phyloP scores from a whole-genome alignment of 345 rosid species.

The Hibiscus mutabilis region DNA sequence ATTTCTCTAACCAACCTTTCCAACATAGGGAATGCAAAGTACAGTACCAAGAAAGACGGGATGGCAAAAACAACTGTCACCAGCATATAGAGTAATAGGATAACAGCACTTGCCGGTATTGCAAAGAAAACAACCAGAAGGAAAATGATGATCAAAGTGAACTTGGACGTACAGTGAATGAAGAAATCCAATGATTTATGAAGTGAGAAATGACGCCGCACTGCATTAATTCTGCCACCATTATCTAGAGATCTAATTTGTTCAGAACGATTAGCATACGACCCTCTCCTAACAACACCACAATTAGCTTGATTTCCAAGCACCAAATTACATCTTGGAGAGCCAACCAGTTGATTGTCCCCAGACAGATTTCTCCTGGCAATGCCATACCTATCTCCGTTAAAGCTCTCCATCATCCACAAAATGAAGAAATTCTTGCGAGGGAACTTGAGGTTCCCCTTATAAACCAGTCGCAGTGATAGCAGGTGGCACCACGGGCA shows the following conservation, averaged over 20 bases:
- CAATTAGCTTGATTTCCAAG: slow-evolving; percentile 23
- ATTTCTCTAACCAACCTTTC: slow-evolving; percentile 61
- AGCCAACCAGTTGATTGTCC: slow-evolving; percentile 22
- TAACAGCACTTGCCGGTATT: slow-evolving; percentile 50
- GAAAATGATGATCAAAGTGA: slow-evolving; percentile 45
- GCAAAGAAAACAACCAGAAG: slow-evolving; percentile 42
- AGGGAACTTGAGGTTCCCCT: slow-evolving; percentile 48
- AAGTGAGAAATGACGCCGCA: slow-evolving; percentile 31
- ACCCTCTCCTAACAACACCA: slow-evolving; percentile 14
- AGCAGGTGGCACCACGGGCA: slow-evolving; percentile 63
- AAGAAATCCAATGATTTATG: slow-evolving; percentile 49
- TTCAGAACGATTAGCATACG: slow-evolving; percentile 14
- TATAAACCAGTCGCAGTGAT: slow-evolving; percentile 41
- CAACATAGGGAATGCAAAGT: slow-evolving; percentile 51
- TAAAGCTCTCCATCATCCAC: slow-evolving; percentile 68
- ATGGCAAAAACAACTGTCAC: slow-evolving; percentile 50
- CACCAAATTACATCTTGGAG: not conserved
- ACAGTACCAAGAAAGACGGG: slow-evolving; percentile 48
- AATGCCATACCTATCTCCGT: slow-evolving; percentile 31
- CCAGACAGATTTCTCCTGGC: slow-evolving; percentile 10
- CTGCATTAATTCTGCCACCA: slow-evolving; percentile 21
- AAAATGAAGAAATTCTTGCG: slow-evolving; percentile 54
- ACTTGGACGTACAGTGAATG: slow-evolving; percentile 47
- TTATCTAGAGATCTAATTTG: slow-evolving; percentile 7
- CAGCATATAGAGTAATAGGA: slow-evolving; percentile 46